A percentile compares a stretch with the other conserved stretches of the same genome.
Evolutionary conservation across 1,284 basidiomycete genomes (phyloP).

Genomic region (Naganishia liquefaciens): DNA sequence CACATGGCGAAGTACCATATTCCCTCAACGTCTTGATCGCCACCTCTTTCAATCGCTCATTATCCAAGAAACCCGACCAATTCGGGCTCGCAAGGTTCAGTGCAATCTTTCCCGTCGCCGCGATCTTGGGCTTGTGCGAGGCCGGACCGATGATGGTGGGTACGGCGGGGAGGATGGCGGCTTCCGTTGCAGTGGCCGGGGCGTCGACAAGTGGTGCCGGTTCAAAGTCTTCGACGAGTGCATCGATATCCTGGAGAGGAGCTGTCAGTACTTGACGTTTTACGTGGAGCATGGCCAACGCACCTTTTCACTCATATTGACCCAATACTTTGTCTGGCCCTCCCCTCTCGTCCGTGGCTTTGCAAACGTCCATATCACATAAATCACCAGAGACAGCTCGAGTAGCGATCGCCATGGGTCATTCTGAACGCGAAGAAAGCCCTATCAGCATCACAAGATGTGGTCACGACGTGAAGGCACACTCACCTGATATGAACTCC

Average conservation of each 20-base stretch:
- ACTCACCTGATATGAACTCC: conserved; percentile 67
- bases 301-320: conserved; percentile 87
- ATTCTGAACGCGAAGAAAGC: conserved; percentile 58
- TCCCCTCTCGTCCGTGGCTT: conserved; percentile 87
- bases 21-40: conserved; percentile 84
- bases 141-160: conserved; percentile 79
- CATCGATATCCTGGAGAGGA: conserved; percentile 95
- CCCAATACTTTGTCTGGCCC: conserved; percentile 82
- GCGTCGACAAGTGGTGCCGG: conserved; percentile 75
- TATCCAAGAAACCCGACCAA: conserved; percentile 86
- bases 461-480: too few species aligned
- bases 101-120: conserved; percentile 73
- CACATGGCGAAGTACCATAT: conserved; percentile 94
- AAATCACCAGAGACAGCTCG: conserved; percentile 84
- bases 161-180: conserved; percentile 69
- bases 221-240: conserved; percentile 91
- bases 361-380: conserved; percentile 83
- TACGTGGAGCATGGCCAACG: conserved; percentile 36
- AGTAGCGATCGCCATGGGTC: conserved; percentile 89
- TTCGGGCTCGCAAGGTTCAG: conserved; percentile 89
- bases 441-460: not conserved
- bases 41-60: conserved; percentile 80
- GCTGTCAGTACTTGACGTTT: too few species aligned
- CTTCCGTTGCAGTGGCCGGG: conserved; percentile 64
- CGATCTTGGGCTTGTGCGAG: conserved; percentile 78